Conservation (phyloP, 2,329 filamentous ascomycete genomes). For the Tolypocladium guangdongense region DNA sequence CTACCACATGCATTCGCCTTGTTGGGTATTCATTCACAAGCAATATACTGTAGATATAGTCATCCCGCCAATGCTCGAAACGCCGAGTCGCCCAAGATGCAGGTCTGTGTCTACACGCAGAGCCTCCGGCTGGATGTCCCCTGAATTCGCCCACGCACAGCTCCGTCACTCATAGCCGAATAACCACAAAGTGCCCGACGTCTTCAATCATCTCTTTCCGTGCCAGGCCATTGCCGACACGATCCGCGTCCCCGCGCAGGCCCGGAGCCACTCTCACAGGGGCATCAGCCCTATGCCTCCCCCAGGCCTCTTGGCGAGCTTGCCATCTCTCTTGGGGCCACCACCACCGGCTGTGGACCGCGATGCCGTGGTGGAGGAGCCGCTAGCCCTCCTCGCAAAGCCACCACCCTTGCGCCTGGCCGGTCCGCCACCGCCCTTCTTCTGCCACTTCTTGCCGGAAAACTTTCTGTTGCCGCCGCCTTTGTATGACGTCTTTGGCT, state of each 20-base stretch:
- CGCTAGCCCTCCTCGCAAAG: slow-evolving; percentile 17
- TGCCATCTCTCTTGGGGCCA: slow-evolving; percentile 15
- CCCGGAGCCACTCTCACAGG: slow-evolving; percentile 11
- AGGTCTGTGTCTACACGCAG: background rate
- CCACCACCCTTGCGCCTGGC: slow-evolving; percentile 19
- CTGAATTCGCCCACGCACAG: background rate
- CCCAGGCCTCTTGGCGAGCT: slow-evolving; percentile 21
- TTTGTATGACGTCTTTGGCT: slow-evolving; percentile 12
- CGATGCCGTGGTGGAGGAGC: slow-evolving; percentile 13
- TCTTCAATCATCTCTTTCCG: background rate
- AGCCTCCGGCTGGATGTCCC: background rate
- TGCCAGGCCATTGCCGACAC: background rate
- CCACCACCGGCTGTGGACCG: slow-evolving; percentile 6
- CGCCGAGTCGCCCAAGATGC: background rate
- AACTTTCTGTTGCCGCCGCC: slow-evolving; percentile 17
- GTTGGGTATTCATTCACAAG: background rate
- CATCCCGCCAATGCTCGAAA: background rate
- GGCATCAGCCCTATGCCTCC: slow-evolving; percentile 28
- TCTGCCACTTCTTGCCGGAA: slow-evolving; percentile 17
- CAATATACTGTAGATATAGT: background rate
- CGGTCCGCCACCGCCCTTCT: slow-evolving; percentile 16
- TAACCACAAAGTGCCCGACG: background rate
- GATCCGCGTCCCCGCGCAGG: background rate
- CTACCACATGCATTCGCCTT: background rate
- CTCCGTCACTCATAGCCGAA: background rate